Evolutionary conservation across 306 rosid genomes (phyloP).

Genomic region (Malus fusca): DNA sequence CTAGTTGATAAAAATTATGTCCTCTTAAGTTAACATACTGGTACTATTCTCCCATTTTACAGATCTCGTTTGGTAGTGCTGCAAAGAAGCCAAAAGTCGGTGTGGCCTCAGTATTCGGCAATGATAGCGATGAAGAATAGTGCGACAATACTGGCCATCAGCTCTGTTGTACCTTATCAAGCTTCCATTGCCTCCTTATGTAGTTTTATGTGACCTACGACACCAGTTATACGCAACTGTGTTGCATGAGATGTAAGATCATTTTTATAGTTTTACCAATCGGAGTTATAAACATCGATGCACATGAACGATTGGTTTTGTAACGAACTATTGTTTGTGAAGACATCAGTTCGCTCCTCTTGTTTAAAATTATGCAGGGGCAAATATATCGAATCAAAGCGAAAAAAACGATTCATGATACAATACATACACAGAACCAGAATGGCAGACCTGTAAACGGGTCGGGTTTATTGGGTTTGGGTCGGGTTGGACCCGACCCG

Average conservation of each 20-base stretch:
- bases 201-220: background rate
- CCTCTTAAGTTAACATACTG: background rate
- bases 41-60: slow-evolving; percentile 6
- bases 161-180: slow-evolving; percentile 16
- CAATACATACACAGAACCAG: slow-evolving; percentile 3
- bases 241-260: background rate
- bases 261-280: background rate
- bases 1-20: background rate
- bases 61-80: slow-evolving; percentile 43
- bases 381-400: too few species aligned
- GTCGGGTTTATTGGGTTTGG: too few species aligned
- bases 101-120: slow-evolving; percentile 53
- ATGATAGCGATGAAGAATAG: slow-evolving; percentile 68
- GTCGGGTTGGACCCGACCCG: too few species aligned
- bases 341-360: background rate
- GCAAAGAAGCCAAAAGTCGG: slow-evolving; percentile 55
- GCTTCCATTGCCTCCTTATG: background rate
- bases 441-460: too few species aligned
- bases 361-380: background rate
- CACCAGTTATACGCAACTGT: background rate
- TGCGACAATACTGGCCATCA: background rate
- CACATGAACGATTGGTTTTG: background rate
- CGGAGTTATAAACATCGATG: background rate
- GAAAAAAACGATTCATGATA: background rate
- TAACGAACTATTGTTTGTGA: background rate